Conservation (phyloP, 352 stramenopile species). For the Phytophthora uliginosa region DNA sequence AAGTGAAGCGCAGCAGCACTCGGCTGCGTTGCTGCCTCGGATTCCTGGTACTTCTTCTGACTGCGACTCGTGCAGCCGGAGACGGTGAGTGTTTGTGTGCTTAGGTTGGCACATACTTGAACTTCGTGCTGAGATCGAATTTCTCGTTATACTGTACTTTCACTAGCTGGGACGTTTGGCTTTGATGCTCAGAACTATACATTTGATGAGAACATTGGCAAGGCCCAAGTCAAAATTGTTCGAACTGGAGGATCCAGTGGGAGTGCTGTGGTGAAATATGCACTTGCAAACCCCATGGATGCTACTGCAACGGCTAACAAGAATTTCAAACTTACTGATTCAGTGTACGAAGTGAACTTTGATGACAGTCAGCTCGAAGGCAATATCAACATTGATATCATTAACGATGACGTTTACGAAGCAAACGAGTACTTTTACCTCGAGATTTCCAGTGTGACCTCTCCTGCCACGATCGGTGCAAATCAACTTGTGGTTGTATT, state of each 20-base stretch:
- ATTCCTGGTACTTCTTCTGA: slow-evolving; percentile 10
- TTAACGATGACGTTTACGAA: slow-evolving; percentile 73
- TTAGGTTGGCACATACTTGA: neutral
- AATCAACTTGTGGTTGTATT: slow-evolving; percentile 46
- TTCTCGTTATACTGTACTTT: neutral
- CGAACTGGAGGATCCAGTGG: slow-evolving; percentile 53
- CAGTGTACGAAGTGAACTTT: slow-evolving; percentile 57
- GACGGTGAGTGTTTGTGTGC: slow-evolving; percentile 43
- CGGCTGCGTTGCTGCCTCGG: neutral
- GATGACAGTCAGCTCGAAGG: slow-evolving; percentile 55
- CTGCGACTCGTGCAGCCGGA: slow-evolving; percentile 46
- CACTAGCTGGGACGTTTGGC: slow-evolving; percentile 61
- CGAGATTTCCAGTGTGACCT: slow-evolving; percentile 49
- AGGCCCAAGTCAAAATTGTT: slow-evolving; percentile 59
- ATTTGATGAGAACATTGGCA: slow-evolving; percentile 56
- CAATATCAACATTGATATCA: slow-evolving; percentile 56
- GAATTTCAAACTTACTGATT: slow-evolving; percentile 61
- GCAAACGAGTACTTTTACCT: slow-evolving; percentile 77
- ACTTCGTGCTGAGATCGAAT: neutral
- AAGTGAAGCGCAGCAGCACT: neutral
- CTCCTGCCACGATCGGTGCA: slow-evolving; percentile 49
- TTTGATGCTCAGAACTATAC: slow-evolving; percentile 66
- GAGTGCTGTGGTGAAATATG: slow-evolving; percentile 54
- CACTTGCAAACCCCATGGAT: slow-evolving; percentile 49
- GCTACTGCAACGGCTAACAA: slow-evolving; percentile 71